Conservation (phyloP, 805 yeast genomes). For the Metschnikowia lochheadii region DNA sequence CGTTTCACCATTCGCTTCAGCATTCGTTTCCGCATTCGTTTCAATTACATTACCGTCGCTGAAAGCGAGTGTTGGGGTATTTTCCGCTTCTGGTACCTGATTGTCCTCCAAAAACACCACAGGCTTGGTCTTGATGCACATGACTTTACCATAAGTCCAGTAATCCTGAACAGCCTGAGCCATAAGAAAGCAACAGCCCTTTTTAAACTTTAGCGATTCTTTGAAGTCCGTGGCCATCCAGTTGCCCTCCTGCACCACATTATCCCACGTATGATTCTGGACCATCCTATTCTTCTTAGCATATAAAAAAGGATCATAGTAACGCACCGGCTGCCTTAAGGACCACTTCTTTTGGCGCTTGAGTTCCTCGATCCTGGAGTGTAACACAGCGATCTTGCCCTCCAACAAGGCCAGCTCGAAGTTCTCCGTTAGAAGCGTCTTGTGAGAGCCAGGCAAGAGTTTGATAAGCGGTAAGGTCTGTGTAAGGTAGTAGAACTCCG, state of each 20-base stretch:
- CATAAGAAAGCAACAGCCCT: slow-evolving; percentile 63
- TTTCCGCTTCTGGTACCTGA: neutral
- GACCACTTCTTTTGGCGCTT: slow-evolving; percentile 89
- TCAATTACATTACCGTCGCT: neutral
- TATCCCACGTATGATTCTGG: slow-evolving; percentile 65
- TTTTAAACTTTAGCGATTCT: slow-evolving; percentile 65
- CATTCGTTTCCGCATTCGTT: too few species aligned
- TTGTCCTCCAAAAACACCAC: slow-evolving; percentile 24
- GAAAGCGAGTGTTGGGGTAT: neutral
- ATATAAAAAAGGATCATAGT: slow-evolving; percentile 57
- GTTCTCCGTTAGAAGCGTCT: slow-evolving; percentile 77
- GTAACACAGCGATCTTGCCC: slow-evolving; percentile 85
- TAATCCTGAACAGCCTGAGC: slow-evolving; percentile 74
- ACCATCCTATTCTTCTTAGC: slow-evolving; percentile 21
- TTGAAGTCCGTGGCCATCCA: slow-evolving; percentile 81
- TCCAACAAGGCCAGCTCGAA: slow-evolving; percentile 83
- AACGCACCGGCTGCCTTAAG: slow-evolving; percentile 73
- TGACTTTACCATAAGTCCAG: slow-evolving; percentile 68
- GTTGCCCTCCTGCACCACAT: slow-evolving; percentile 67
- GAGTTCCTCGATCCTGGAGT: slow-evolving; percentile 87
- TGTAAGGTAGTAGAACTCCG: slow-evolving; percentile 81
- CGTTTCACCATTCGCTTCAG: neutral
- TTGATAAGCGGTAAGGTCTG: slow-evolving; percentile 84
- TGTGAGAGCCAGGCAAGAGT: slow-evolving; percentile 79
- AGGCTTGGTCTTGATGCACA: slow-evolving; percentile 54